Base-by-base conservation (phyloP, 352 stramenopile genomes). In the Phytophthora citrophthora region DNA sequence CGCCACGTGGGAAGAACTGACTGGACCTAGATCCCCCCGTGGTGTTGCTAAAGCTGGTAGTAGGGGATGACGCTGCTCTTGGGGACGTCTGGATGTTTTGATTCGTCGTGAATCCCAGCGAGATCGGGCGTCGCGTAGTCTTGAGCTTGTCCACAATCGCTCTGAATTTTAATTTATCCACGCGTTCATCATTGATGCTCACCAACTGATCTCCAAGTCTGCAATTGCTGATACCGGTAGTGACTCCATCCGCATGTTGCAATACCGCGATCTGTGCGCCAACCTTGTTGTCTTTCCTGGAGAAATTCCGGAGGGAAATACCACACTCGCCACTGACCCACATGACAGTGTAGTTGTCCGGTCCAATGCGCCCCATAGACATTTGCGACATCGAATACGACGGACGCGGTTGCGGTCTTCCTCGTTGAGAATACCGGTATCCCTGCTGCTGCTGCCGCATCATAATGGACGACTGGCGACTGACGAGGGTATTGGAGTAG, bases 221-320 rank as follows among this genome's bases (percentile, higher is more conserved):
- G 54, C 83, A 92, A 53, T 91, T 89, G 27, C 78, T 75, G 53
- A 95, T 93, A 20, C 86, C 86, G 1, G 84, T 89, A 5, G 84
- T 91, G 12, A 95, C 79, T 34, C 84, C 83, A 32, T 93, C 76
- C 5, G 83, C 84, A 41, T 92, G 86, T 57, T 95, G 84, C 57
- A 95, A 52, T 31, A 92, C 76, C 10, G 86, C 86, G 36, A 95
- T 91, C 56, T 95, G 86, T 8, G 86, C 84, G 12, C 86, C 86
- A 15, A 90, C 79, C 47, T 90, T 90, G 67, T 83, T 81, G 40
- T 79, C 67, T 26, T 68, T 74, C 23, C 46, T 49, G 3, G 84
- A 89, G 58, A 92, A 93, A 56, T 93, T 93, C 61, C 84, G 86
- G 34, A 95, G 64, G 46, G 86, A 93, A 68, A 95, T 95, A 47